A percentile compares a stretch with the other conserved stretches of the same genome.
Evolutionary conservation across 2,329 filamentous ascomycete species (phyloP).

Genomic region (Atkinsonella texensis): DNA sequence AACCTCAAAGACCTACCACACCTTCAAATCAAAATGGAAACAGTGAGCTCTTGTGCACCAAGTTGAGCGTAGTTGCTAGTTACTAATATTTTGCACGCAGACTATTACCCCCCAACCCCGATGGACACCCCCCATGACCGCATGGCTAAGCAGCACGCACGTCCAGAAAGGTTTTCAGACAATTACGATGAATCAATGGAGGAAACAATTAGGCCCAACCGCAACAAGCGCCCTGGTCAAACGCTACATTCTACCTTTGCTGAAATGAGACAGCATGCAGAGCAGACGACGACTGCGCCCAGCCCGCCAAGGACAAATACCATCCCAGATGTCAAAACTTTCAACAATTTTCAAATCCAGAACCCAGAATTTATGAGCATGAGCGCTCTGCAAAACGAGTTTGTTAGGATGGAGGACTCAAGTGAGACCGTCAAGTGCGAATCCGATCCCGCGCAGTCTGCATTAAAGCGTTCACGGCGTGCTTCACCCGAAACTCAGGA

Average conservation of each 20-base stretch:
- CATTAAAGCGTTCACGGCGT: constrained; percentile 37
- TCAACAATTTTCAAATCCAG: constrained; percentile 41
- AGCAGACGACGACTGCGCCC: constrained; percentile 36
- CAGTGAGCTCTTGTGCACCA: constrained; percentile 32
- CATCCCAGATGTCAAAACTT: constrained; percentile 31
- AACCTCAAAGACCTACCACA: constrained; percentile 43
- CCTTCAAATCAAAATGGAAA: constrained; percentile 47
- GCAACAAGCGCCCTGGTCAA: constrained; percentile 28
- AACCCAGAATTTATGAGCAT: constrained; percentile 45
- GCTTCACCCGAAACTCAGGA: constrained; percentile 33
- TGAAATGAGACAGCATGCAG: constrained; percentile 44
- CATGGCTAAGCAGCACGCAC: constrained; percentile 28
- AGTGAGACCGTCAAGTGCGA: constrained; percentile 24
- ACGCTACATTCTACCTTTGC: constrained; percentile 43
- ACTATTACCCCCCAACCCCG: constrained; percentile 55
- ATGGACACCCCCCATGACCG: constrained; percentile 48
- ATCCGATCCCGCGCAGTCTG: constrained; percentile 20
- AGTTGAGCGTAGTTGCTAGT: background rate
- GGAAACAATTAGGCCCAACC: constrained; percentile 49
- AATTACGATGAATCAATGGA: constrained; percentile 55
- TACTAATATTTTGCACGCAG: constrained; percentile 22
- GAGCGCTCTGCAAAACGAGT: constrained; percentile 33
- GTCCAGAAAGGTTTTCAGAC: constrained; percentile 42
- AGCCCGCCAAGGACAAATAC: constrained; percentile 43
- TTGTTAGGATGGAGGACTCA: constrained; percentile 25